Base-by-base conservation (phyloP, 805 yeast genomes). In the Sugiyamaella valdiviana region DNA sequence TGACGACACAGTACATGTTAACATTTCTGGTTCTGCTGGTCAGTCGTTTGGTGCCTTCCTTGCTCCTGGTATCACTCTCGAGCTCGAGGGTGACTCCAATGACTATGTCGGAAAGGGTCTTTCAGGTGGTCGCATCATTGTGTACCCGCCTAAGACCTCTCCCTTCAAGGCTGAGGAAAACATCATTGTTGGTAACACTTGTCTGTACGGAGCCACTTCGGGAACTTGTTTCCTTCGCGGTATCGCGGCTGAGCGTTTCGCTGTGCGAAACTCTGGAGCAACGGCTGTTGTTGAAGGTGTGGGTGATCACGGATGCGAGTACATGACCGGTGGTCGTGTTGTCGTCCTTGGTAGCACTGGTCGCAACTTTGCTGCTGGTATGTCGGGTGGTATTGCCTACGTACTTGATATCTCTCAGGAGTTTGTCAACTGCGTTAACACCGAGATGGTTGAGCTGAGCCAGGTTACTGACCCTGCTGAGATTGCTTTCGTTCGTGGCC, bases 301-400 rank as follows among this genome's bases (percentile, higher is more conserved):
- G 55, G 99, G 99, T 73, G 96, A 91, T 68, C 97, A 91, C 67
- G 99, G 99, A 45, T 91, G 97, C 73, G 99, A 91, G 72, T 91
- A 91, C 72, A 91, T 91, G 99, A 90, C 98, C 59, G 98, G 99
- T 67, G 99, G 99, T 66, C 81, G 98, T 61, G 96, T 93, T 53
- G 88, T 91, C 63, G 89, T 91, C 42, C 77, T 91, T 58, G 96
- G 97, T 42, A 71, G 81, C 51, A 86, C 96, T 60, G 97, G 96
- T 51, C 80, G 97, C 55, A 83, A 89, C 74, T 85, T 85, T 66
- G 96, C 82, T 52, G 96, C 99, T 49, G 99, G 99, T 75, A 93
- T 93, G 85, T 90, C 97, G 60, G 99, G 99, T 71, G 99, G 99
- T 80, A 91, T 93, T 67, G 95, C 96, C 14, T 91, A 91, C 64